Evolutionary conservation across 495 filamentous ascomycete genomes (phyloP), one percentile per base, ranked within the genome.

Genomic region (Penicillium odoratum): DNA sequence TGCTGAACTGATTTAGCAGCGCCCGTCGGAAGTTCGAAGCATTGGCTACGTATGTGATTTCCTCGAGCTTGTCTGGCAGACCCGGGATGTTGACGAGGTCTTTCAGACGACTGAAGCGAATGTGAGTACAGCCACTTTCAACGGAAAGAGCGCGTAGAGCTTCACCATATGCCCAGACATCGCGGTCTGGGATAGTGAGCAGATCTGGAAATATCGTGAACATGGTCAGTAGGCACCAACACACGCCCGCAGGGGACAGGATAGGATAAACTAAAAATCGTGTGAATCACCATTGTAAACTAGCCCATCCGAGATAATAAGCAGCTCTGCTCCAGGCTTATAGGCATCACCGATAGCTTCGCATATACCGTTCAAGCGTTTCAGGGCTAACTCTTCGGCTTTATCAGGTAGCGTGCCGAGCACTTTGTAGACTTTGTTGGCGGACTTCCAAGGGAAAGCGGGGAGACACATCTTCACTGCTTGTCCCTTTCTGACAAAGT

Each of bases 401-500:
- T 73, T 80, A 52, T 83, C 81, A 4, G 81, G 80, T 28, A 80
- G 62, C 15, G 58, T 62, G 6, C 81, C 80, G 5, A 82, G 64
- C 0, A 81, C 79, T 33, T 82, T 81, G 18, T 68, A 66, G 29
- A 62, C 60, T 5, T 66, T 68, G 52, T 82, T 79, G 7, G 79
- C 72, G 1, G 78, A 82, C 61, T 83, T 83, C 69, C 81, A 82
- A 0, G 80, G 80, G 54, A 83, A 83, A 4, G 78, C 79, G 36
- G 81, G 81, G 3, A 83, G 71, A 44, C 55, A 57, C 30, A 46
- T 46, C 28, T 57, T 46, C 28, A 57, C 34, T 18, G 46, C 33
- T 4, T 33, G 33, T 13, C 47, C 55, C 13, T 57, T 18, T 36
- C 34, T 9, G 33, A 57, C 55, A 51, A 51, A 57, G 29, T 16